Percentiles rank a stretch among this genome's conserved stretches.
phyloP scores from a whole-genome alignment of 2,329 filamentous ascomycete genomes.

The Colletotrichum sp. region DNA sequence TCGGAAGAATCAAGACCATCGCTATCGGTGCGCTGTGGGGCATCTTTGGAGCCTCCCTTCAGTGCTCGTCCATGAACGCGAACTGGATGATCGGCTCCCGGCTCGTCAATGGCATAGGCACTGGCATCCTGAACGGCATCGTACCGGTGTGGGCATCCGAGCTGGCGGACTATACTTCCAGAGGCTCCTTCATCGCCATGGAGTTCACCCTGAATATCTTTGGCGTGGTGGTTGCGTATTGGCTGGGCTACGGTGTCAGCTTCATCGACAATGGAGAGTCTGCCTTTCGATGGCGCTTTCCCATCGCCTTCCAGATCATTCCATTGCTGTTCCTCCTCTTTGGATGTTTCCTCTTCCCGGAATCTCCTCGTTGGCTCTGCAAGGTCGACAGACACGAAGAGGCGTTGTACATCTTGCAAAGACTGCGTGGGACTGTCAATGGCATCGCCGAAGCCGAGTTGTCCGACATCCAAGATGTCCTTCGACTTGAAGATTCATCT shows the following conservation, averaged over 20 bases:
- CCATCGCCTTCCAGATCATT: not conserved
- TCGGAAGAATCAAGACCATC: not conserved
- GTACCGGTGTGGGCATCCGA: not conserved
- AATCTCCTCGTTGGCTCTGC: not conserved
- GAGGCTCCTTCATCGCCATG: not conserved
- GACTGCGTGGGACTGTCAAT: not conserved
- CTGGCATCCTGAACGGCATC: not conserved
- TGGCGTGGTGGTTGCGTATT: not conserved
- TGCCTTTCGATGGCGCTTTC: not conserved
- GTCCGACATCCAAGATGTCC: not conserved
- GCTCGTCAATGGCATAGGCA: not conserved
- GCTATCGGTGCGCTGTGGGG: not conserved
- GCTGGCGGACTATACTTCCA: rapidly evolving
- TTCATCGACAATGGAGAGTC: not conserved
- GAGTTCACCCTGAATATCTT: not conserved
- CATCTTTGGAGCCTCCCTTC: not conserved
- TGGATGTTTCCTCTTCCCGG: not conserved
- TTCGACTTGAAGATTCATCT: not conserved
- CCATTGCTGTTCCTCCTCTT: not conserved
- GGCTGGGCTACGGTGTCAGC: not conserved
- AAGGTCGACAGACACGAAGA: not conserved
- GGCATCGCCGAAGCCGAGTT: not conserved
- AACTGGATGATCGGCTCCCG: not conserved
- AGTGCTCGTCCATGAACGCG: not conserved
- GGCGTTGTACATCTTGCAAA: not conserved